These are phyloP conservation scores for Dothideomycetes sp. DNA, from an alignment of 2,329 filamentous ascomycete genomes.

Conservation along the genomic window DNA sequence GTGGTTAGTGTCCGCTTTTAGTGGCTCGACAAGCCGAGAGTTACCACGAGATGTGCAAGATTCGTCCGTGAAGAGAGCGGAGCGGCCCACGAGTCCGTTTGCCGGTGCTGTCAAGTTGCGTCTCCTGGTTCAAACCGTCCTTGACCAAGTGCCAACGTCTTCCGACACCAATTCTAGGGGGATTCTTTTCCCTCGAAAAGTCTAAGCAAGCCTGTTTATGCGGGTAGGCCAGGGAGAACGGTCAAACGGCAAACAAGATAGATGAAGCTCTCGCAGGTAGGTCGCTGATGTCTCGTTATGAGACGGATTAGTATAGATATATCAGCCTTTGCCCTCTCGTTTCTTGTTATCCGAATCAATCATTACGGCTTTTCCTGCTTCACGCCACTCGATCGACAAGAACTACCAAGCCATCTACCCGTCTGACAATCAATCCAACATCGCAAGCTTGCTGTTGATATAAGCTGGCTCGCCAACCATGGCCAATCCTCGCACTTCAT, in stretches of 20 bases:
- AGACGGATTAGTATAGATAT: slow-evolving; percentile 12
- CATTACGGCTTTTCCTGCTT: slow-evolving; percentile 11
- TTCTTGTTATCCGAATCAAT: slow-evolving; percentile 12
- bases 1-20: slow-evolving; percentile 8
- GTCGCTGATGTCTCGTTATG: slow-evolving; percentile 10
- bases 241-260: slow-evolving; percentile 13
- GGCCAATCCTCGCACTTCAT: slow-evolving; percentile 11
- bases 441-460: slow-evolving; percentile 7
- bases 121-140: slow-evolving; percentile 6
- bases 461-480: slow-evolving; percentile 9
- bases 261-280: slow-evolving; percentile 7
- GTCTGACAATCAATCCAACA: slow-evolving; percentile 5
- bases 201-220: slow-evolving; percentile 8
- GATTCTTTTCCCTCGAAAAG: slow-evolving; percentile 7
- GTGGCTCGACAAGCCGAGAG: slow-evolving; percentile 3
- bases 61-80: not conserved
- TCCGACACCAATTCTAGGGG: slow-evolving; percentile 4
- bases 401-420: slow-evolving; percentile 12
- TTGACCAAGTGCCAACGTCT: slow-evolving; percentile 9
- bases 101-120: slow-evolving; percentile 13
- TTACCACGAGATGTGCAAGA: not conserved
- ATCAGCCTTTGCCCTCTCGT: slow-evolving; percentile 5
- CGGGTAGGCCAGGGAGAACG: slow-evolving; percentile 10
- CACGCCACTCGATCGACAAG: slow-evolving; percentile 8
- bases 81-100: slow-evolving; percentile 11